Conservation (phyloP, 176 grass and related monocot species). For the Oryza meridionalis region DNA sequence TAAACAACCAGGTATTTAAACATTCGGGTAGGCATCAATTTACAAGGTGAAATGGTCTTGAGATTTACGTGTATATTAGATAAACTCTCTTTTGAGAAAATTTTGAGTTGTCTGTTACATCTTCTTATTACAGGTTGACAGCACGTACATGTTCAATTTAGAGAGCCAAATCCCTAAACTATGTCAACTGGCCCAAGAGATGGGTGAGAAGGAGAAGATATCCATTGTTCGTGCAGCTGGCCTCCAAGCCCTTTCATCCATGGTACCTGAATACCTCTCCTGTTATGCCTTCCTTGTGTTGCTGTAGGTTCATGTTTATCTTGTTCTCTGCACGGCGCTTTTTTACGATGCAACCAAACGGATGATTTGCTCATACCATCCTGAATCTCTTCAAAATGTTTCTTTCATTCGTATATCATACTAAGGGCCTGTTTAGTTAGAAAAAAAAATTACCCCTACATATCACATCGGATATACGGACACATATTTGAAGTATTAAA, state of each 20-base stretch:
- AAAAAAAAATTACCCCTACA: too few relatives aligned
- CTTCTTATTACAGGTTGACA: constrained; percentile 68
- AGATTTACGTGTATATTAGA: background rate
- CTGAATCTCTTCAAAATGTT: constrained; percentile 13
- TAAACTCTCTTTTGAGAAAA: constrained; percentile 5
- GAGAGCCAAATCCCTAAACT: constrained; percentile 84
- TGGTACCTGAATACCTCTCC: constrained; percentile 74
- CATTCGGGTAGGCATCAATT: constrained; percentile 38
- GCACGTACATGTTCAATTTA: constrained; percentile 97
- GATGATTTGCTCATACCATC: constrained; percentile 3
- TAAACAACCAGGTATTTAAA: constrained; percentile 82
- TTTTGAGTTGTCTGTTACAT: constrained; percentile 16
- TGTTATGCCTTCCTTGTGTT: background rate
- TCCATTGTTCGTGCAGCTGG: constrained; percentile 65
- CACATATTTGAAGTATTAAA: too few relatives aligned
- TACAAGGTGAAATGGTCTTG: constrained; percentile 6
- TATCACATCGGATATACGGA: too few relatives aligned
- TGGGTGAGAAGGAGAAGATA: constrained; percentile 70
- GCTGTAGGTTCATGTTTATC: background rate
- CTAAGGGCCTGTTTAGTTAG: too few relatives aligned
- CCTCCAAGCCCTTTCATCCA: constrained; percentile 91
- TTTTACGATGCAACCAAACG: background rate
- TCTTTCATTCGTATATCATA: background rate
- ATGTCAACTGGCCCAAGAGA: constrained; percentile 76
- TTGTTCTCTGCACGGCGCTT: constrained; percentile 29